Conservation (phyloP, 2,329 filamentous ascomycete species). For the Cytospora mali region DNA sequence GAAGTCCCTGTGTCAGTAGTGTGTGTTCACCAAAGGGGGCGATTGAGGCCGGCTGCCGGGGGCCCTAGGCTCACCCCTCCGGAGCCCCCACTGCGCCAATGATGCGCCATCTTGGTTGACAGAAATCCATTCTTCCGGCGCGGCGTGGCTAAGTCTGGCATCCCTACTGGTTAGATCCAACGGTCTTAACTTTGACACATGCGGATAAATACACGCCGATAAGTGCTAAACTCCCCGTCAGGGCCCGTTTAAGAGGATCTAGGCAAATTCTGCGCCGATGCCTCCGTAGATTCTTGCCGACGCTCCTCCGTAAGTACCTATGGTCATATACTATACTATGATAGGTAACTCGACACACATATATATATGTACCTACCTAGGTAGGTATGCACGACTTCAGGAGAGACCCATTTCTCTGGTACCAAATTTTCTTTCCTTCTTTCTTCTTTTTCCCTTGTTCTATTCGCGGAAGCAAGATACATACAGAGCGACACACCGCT, state of each 20-base stretch:
- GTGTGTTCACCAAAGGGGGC: too few relatives aligned
- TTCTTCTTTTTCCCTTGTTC: too few relatives aligned
- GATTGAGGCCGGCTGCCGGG: background rate
- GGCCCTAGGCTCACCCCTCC: background rate
- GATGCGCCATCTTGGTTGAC: background rate
- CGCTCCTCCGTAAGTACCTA: background rate
- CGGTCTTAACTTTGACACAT: background rate
- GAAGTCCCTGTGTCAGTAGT: too few relatives aligned
- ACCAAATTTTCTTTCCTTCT: background rate
- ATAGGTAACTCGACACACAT: background rate
- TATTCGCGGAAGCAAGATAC: too few relatives aligned
- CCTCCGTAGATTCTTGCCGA: background rate
- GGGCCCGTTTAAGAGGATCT: too few relatives aligned
- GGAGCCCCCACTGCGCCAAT: background rate
- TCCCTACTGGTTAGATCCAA: background rate
- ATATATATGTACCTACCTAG: background rate
- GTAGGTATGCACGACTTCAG: background rate
- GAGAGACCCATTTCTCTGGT: background rate
- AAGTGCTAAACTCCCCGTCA: background rate
- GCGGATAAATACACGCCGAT: background rate
- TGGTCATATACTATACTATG: background rate
- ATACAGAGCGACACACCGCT: background rate
- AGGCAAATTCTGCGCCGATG: background rate
- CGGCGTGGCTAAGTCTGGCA: background rate
- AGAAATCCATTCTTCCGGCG: background rate